Evolutionary conservation across 23 red algal genomes (phyloP).

Genomic region (Gracilaria domingensis): DNA sequence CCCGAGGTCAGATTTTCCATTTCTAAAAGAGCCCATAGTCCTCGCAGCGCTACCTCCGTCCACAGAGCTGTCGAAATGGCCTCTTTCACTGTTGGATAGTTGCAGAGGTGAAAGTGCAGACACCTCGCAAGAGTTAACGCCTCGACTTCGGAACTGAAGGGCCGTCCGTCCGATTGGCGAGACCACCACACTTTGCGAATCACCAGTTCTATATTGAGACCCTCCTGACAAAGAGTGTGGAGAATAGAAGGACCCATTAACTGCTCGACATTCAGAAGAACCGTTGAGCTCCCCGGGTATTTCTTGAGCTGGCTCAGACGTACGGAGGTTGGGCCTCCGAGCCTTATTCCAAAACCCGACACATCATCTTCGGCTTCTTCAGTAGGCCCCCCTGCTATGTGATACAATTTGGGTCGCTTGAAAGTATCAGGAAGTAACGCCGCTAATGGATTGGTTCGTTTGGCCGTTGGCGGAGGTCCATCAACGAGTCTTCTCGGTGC

Average conservation of each 20-base stretch:
- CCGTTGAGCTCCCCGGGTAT: neutral
- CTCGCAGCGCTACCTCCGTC: neutral
- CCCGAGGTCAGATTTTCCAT: neutral
- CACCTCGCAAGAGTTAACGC: neutral
- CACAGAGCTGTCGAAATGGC: no score
- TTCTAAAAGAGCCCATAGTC: neutral
- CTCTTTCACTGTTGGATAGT: neutral
- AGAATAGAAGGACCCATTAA: slow-evolving; percentile 2
- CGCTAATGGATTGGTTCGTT: no score
- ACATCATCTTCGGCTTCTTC: neutral
- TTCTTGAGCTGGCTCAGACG: neutral
- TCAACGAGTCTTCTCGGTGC: no score
- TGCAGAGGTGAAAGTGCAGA: neutral
- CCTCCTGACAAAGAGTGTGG: neutral
- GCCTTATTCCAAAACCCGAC: slow-evolving; percentile 1
- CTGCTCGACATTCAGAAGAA: neutral
- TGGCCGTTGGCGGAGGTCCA: no score
- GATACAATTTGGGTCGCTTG: no score
- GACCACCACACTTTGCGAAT: neutral
- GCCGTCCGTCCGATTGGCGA: slow-evolving; percentile 3
- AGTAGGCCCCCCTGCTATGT: no score
- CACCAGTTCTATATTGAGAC: neutral
- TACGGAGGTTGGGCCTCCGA: slow-evolving; percentile 6
- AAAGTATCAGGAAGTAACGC: no score
- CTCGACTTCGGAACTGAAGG: neutral